Evolutionary conservation across 2,329 filamentous ascomycete genomes (phyloP), one percentile per base, ranked within the genome.

Genomic region (Aspergillus glaucus): DNA sequence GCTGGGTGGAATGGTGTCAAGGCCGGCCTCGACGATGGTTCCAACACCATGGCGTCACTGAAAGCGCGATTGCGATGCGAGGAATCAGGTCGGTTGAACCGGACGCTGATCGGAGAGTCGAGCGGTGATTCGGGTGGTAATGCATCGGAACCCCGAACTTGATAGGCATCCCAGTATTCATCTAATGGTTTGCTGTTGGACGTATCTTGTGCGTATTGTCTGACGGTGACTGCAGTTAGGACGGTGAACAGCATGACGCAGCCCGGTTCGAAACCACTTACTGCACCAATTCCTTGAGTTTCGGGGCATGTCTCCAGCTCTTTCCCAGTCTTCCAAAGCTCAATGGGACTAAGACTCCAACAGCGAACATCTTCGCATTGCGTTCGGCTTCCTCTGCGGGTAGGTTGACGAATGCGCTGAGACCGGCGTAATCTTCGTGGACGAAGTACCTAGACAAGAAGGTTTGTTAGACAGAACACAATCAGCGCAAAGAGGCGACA

Each of bases 281-380:
- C 82, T 76, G 76, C 45, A 89, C 88, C 67, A 97, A 77, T 22
- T 80, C 77, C 71, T 87, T 87, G 54, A 98, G 68, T 17, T 75
- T 79, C 48, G 86, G 80, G 5, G 89, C 90, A 72, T 96, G 90
- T 57, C 85, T 81, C 93, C 93, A 98, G 46, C 86, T 87, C 55
- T 91, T 82, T 3, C 93, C 93, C 19, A 97, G 75, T 47, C 90
- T 80, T 21, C 92, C 92, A 62, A 87, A 87, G 63, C 86, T 92
- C 45, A 95, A 70, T 6, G 89, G 88, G 1, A 97, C 90, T 57
- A 98, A 74, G 24, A 92, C 81, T 37, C 93, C 93, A 1, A 97
- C 89, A 12, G 92, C 87, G 54, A 96, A 84, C 83, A 98, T 96
- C 59, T 87, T 82, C 44, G 93, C 93, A 75, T 95, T 88, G 51